Evolutionary conservation across 768 basidiomycete species (phyloP), one percentile per base, ranked within the genome.

Genomic region (Rhodotorula kratochvilovae): DNA sequence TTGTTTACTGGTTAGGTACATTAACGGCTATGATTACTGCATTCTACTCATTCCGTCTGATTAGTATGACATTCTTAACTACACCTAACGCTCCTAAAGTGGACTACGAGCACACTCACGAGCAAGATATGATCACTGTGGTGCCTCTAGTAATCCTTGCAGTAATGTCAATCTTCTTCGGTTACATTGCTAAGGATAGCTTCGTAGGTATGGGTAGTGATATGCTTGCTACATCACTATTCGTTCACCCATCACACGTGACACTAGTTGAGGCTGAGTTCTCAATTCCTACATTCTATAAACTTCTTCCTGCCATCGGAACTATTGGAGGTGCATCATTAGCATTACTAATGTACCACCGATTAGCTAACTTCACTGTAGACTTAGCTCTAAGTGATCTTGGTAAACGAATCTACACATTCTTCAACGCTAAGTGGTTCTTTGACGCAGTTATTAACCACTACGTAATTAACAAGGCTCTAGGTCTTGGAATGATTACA

Each of bases 1-100:
- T 68, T n/a, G 71, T 61, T 27, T 72, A 72, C 63, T 67, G 66
- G 63, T 65, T 72, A 64, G 71, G 71, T 51, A 72, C 71, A 62
- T 56, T 68, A 58, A 63, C 66, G n/a, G 67, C 71, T 60, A 63
- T 72, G 53, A 60, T 72, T 39, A 72, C 67, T 51, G 67, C 71
- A 63, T 72, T 72, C 67, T 72, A 72, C 58, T 70, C 68, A 70
- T 70, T 73, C 63, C 68, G 72, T 50, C 59, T 70, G 36, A 69
- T 73, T 39, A 62, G 64, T 57, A 61, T 73, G 64, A 70, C 64
- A 59, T 73, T 73, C 63, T 70, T 70, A 58, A 70, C 63, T 59
- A 53, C 51, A 55, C 70, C 70, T 59, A 69, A 73, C 56, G 72
- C 63, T 45, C 68, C 72, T 57, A 70, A 73, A 70, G 72, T 59